Evolutionary conservation across 140 eudicot species (phyloP), one percentile per base, ranked within the genome.

Genomic region (Stevia rebaudiana): DNA sequence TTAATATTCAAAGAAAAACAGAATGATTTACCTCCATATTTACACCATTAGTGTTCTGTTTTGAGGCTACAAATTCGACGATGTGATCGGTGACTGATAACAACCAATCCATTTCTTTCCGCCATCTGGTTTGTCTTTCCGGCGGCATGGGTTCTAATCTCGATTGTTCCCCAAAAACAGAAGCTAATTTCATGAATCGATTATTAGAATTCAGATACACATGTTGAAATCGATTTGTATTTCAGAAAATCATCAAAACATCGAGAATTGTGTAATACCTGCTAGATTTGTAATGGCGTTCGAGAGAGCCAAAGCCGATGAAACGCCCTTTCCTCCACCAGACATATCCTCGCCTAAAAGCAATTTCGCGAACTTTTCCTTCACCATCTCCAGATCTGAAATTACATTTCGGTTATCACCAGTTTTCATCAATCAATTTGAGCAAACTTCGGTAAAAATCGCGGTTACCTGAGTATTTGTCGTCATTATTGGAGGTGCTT

Each of bases 341-440:
- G 97, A 89, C 95, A 85, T 89, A 44, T 89, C 97, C 75, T 89
- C 97, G 12, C 97, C 95, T 46, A 89, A 71, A 44, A 89, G 88
- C 83, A 89, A 72, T 83, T 89, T 89, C n/a, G 95, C 79, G 37
- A 89, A 89, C 60, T 64, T 83, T 68, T 89, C 97, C 81, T 85
- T 85, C 86, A 89, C 74, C 81, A 71, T 31, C 9, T 83, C 90
- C 84, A 80, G 69, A 65, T 89, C 91, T 83, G 52, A 55, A 62
- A 61, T 19, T 22, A 11, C 22, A 52, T 11, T 23, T 21, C 25
- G 49, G 39, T 11, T 21, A 13, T 30, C 24, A 18, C 25, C 25
- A 8, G 8, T 18, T 48, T 48, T 8, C 62, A 56, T 23, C 65
- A 68, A 68, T 42, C 15, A 59, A 61, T 48, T 9, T 53, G 22